Percentiles rank a stretch among this genome's conserved stretches.
These are phyloP conservation scores for Jatropha curcas DNA, from an alignment of 345 rosid genomes.

Conservation along the genomic window DNA sequence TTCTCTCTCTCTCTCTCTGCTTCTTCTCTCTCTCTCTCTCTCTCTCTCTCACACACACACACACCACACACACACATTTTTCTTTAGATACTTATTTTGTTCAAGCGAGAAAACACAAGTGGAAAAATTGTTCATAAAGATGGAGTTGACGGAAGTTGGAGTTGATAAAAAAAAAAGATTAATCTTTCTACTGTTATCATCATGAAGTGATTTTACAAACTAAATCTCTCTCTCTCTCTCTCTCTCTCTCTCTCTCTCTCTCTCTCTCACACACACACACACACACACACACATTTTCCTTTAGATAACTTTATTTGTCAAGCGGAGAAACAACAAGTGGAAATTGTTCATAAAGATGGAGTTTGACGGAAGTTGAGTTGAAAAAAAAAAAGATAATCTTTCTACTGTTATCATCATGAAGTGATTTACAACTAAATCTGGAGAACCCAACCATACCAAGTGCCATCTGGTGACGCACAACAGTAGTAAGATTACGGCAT, in stretches of 20 bases:
- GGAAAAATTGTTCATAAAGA: background rate
- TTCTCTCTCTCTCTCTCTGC: too few relatives aligned
- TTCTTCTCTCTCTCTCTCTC: background rate
- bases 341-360: background rate
- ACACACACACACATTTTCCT: too few relatives aligned
- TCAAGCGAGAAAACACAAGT: background rate
- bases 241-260: background rate
- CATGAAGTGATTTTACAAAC: background rate
- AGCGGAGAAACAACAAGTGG: background rate
- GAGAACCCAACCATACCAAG: background rate
- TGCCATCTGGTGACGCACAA: background rate
- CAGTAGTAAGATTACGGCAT: background rate
- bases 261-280: too few relatives aligned
- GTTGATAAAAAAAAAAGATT: constrained; percentile 4
- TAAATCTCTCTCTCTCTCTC: too few relatives aligned
- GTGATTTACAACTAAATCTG: background rate
- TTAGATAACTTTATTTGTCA: background rate
- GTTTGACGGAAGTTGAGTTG: background rate
- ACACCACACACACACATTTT: too few relatives aligned
- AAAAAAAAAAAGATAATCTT: constrained; percentile 7
- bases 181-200: background rate
- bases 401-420: background rate
- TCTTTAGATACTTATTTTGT: background rate
- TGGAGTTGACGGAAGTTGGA: constrained; percentile 2
- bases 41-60: background rate